These are phyloP conservation scores for Hevea brasiliensis DNA, from an alignment of 345 rosid genomes.

Conservation along the genomic window DNA sequence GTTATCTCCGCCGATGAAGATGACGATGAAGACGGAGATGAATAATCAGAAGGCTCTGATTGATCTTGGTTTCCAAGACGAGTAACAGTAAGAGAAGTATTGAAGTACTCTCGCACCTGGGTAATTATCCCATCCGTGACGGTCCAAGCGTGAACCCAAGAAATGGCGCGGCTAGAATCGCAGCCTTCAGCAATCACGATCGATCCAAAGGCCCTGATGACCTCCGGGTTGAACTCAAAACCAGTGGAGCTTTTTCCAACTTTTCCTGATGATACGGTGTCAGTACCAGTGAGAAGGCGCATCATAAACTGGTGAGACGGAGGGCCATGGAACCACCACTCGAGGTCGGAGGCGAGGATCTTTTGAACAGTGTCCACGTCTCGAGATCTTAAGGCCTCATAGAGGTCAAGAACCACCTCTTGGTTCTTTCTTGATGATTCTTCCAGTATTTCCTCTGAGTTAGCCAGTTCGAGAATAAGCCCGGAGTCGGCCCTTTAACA, in stretches of 20 bases:
- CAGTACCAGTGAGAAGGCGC: conserved; percentile 84
- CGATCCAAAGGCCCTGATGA: conserved; percentile 56
- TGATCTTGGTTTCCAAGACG: conserved; percentile 47
- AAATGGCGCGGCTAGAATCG: conserved; percentile 49
- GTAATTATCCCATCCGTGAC: conserved; percentile 88
- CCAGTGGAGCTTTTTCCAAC: conserved; percentile 1
- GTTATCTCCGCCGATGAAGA: conserved; percentile 40
- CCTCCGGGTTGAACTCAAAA: conserved; percentile 50
- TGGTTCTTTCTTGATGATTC: conserved; percentile 49
- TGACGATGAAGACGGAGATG: background rate
- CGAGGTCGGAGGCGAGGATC: conserved; percentile 83
- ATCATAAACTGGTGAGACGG: conserved; percentile 96
- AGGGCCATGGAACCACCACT: conserved; percentile 99
- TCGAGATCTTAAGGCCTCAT: conserved; percentile 74
- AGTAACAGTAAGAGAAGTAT: conserved; percentile 89
- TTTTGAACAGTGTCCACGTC: conserved; percentile 76
- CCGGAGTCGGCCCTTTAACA: too few relatives aligned
- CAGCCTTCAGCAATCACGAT: conserved; percentile 86
- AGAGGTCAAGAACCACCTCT: conserved; percentile 79
- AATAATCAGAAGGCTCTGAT: conserved; percentile 18
- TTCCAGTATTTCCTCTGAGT: conserved; percentile 56
- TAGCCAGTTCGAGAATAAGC: conserved; percentile 69
- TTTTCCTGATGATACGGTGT: conserved; percentile 13
- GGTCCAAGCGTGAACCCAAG: conserved; percentile 99
- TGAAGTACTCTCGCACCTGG: conserved; percentile 89